These are phyloP conservation scores for Collybia nuda DNA, from an alignment of 768 basidiomycete species.

Conservation along the genomic window DNA sequence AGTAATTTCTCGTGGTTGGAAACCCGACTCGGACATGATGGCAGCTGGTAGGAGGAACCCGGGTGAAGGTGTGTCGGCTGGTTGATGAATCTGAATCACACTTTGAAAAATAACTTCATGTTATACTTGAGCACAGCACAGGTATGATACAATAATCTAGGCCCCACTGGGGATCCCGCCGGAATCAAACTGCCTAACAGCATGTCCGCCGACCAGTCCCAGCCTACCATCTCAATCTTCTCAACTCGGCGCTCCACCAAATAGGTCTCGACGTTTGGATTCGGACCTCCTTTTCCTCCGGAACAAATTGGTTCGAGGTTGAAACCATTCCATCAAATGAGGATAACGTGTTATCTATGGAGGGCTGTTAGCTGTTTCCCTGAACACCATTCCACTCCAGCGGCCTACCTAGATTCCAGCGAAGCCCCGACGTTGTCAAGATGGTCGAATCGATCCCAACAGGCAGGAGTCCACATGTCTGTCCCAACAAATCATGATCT, in stretches of 20 bases:
- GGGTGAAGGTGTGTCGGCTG: too few species aligned
- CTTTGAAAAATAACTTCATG: not conserved
- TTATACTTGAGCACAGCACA: not conserved
- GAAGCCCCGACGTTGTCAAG: constrained; percentile 80
- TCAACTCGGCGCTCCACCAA: constrained; percentile 87
- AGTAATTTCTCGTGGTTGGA: constrained; percentile 28
- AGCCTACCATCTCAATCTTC: constrained; percentile 16
- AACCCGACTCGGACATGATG: constrained; percentile 18
- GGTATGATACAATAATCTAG: too few species aligned
- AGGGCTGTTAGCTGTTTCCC: not conserved
- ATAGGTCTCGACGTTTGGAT: constrained; percentile 81
- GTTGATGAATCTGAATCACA: not conserved
- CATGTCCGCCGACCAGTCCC: not conserved
- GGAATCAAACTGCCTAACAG: too few species aligned
- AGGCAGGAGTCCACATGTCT: constrained; percentile 94
- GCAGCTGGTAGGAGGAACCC: not conserved
- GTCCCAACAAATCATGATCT: constrained; percentile 72
- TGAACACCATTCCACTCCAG: not conserved
- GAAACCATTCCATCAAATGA: constrained; percentile 86
- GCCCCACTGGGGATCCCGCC: too few species aligned
- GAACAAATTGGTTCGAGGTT: constrained; percentile 90
- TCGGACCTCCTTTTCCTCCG: constrained; percentile 60
- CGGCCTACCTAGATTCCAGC: constrained; percentile 82
- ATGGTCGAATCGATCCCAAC: constrained; percentile 77
- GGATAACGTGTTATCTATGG: constrained; percentile 58